Base-by-base conservation (phyloP, 768 basidiomycete genomes). In the Gelatoporia subvermispora region DNA sequence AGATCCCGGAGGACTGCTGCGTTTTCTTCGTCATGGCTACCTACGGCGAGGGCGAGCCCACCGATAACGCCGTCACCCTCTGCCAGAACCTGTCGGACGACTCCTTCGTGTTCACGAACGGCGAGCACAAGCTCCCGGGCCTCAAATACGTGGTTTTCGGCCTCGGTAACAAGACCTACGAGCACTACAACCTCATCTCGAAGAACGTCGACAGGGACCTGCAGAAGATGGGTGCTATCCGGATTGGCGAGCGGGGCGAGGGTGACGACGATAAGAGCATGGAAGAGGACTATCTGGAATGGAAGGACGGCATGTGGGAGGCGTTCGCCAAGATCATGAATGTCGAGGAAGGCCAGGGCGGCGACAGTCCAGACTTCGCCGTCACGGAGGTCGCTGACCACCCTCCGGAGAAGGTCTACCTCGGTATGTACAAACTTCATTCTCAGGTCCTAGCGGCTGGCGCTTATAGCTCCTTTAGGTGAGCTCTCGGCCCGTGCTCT, bases 241-340 rank as follows among this genome's bases (percentile, higher is more conserved):
- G 92, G 45, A 88, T 98, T 31, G 93, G 93, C 37, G 84, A 86
- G 64, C 76, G 86, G 35, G 95, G 95, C 9, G 94, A 98, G 68
- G 95, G 95, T 54, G 96, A 99, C 62, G 95, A 99, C 62, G 96
- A 99, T 69, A 96, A 96, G 75, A 93, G 88, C 63, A 97, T 99
- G 94, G 95, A 99, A 66, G 95, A 99, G 72, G 95, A 99, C 67
- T 99, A 98, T 65, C 80, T 99, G 11, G 93, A 91, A 60, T 99
- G 95, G 95, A 99, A 98, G 68, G 95, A 99, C 62, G 78, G 76
- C 57, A 94, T 98, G 93, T 98, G 93, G 89, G 84, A 87, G 16
- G 82, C 83, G 4, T 90, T 98, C 52, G 77, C 93, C n/a, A 65
- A 74, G 47, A 78, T 78, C 18, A 78, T 97, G 78, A 77, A 78